These are phyloP conservation scores for Chlamydomonas reinhardtii DNA, from an alignment of 163 green algal genomes.

Conservation along the genomic window DNA sequence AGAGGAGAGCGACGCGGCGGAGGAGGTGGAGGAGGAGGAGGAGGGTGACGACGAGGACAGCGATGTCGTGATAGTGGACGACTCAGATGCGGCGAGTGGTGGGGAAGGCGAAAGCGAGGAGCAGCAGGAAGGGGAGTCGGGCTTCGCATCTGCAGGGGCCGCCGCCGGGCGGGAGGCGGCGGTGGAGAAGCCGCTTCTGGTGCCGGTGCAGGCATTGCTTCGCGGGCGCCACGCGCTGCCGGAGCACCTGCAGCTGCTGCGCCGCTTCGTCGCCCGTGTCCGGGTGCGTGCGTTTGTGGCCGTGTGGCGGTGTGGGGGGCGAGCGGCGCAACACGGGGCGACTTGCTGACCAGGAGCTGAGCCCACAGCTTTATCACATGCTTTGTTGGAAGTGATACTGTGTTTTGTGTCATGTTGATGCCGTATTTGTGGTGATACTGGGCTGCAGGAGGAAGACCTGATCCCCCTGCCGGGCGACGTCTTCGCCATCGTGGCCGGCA, in stretches of 20 bases:
- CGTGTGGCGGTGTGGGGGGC: no score
- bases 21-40: background rate
- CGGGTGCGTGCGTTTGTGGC: background rate
- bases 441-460: conserved; percentile 18
- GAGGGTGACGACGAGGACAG: background rate
- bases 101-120: no score
- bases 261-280: background rate
- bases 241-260: background rate
- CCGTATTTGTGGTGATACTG: no score
- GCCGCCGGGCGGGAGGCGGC: background rate
- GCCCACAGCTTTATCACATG: no score
- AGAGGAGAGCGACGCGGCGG: background rate
- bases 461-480: background rate
- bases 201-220: conserved; percentile 13
- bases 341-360: no score
- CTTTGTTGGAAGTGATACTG: no score
- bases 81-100: no score
- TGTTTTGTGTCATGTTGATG: no score
- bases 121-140: no score
- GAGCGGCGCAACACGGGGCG: no score
- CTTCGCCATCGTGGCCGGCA: background rate
- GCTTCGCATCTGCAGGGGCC: no score
- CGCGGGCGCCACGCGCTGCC: background rate
- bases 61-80: background rate
- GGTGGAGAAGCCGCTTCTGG: background rate